These are phyloP conservation scores for Venturia aucupariae DNA, from an alignment of 2,329 filamentous ascomycete genomes.

Conservation along the genomic window DNA sequence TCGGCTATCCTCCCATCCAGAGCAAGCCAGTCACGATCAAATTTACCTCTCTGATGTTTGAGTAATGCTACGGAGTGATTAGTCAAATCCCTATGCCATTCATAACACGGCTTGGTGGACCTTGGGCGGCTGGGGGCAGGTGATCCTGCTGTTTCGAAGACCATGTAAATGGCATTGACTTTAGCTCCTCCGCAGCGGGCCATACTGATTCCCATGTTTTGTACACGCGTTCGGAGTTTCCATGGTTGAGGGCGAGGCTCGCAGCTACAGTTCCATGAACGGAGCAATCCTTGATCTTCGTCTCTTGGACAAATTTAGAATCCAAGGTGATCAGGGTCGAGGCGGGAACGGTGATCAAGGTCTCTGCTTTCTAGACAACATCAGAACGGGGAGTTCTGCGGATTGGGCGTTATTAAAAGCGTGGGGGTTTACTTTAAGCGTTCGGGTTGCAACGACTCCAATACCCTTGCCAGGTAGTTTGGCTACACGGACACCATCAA, in stretches of 20 bases:
- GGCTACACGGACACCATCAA: slow-evolving; percentile 58
- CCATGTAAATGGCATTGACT: slow-evolving; percentile 51
- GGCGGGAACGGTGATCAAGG: slow-evolving; percentile 56
- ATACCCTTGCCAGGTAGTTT: slow-evolving; percentile 64
- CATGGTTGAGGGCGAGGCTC: slow-evolving; percentile 45
- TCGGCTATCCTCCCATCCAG: slow-evolving; percentile 35
- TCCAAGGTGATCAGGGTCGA: slow-evolving; percentile 55
- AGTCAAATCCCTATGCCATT: neutral
- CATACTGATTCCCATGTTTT: slow-evolving; percentile 58
- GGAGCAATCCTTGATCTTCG: slow-evolving; percentile 44
- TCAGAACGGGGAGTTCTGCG: slow-evolving; percentile 15
- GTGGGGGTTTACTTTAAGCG: slow-evolving; percentile 47
- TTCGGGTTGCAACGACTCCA: slow-evolving; percentile 62
- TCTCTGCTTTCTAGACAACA: slow-evolving; percentile 44
- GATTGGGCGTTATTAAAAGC: slow-evolving; percentile 13
- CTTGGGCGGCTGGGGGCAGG: slow-evolving; percentile 24
- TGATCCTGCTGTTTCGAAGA: slow-evolving; percentile 30
- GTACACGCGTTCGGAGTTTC: slow-evolving; percentile 33
- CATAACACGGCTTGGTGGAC: neutral
- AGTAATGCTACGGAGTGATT: slow-evolving; percentile 32
- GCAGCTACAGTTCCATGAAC: slow-evolving; percentile 67
- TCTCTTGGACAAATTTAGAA: slow-evolving; percentile 40
- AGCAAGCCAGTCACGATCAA: slow-evolving; percentile 41
- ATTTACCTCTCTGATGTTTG: slow-evolving; percentile 44
- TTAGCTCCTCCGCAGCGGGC: slow-evolving; percentile 54